A percentile compares a stretch with the other conserved stretches of the same genome.
phyloP scores from a whole-genome alignment of 2,329 filamentous ascomycete species.

The Penicillium sp. region DNA sequence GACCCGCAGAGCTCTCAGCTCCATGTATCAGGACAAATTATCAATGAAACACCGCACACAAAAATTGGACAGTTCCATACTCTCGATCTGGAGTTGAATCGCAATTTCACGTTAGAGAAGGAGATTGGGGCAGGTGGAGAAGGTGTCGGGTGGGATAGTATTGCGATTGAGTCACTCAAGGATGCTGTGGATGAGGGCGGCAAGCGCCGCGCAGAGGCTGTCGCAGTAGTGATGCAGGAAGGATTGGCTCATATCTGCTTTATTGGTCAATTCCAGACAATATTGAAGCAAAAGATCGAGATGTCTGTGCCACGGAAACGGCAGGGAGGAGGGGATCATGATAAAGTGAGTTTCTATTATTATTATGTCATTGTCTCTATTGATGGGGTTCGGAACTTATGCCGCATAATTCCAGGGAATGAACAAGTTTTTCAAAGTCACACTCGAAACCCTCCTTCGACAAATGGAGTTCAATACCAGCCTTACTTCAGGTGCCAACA shows the following conservation, averaged over 20 bases:
- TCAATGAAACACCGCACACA: conserved; percentile 65
- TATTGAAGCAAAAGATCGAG: conserved; percentile 50
- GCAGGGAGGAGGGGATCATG: conserved; percentile 47
- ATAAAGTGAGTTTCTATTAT: conserved; percentile 37
- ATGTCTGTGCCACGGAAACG: conserved; percentile 49
- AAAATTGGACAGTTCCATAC: conserved; percentile 68
- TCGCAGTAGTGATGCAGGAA: conserved; percentile 92
- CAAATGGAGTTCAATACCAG: conserved; percentile 68
- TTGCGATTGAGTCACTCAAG: conserved; percentile 72
- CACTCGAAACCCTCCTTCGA: conserved; percentile 70
- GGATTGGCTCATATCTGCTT: conserved; percentile 52
- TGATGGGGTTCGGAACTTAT: not conserved
- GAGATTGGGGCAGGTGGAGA: conserved; percentile 50
- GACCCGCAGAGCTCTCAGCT: conserved; percentile 66
- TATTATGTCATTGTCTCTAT: not conserved
- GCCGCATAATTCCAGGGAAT: conserved; percentile 52
- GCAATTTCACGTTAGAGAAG: conserved; percentile 87
- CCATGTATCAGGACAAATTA: conserved; percentile 65
- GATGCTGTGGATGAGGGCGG: conserved; percentile 69
- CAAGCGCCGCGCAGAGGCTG: conserved; percentile 75
- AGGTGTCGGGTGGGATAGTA: conserved; percentile 75
- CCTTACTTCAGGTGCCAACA: conserved; percentile 36
- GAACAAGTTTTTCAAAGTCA: conserved; percentile 73
- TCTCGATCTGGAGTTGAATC: conserved; percentile 79
- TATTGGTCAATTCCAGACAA: conserved; percentile 49